Evolutionary conservation across 306 rosid genomes (phyloP).

Genomic region (Sphenostylis stenocarpa): DNA sequence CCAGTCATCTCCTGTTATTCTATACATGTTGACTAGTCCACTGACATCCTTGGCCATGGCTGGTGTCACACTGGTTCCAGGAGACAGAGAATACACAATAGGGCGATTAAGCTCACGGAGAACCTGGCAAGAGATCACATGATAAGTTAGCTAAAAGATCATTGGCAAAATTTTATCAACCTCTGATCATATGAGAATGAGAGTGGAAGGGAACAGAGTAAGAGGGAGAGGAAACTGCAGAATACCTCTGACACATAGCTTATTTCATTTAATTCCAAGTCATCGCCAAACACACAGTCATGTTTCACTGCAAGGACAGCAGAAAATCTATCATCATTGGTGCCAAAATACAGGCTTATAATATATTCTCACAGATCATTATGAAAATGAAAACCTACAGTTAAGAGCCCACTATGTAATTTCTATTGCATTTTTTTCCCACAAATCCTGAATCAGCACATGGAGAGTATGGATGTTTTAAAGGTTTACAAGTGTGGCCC

Average conservation of each 20-base stretch:
- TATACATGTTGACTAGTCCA: slow-evolving; percentile 83
- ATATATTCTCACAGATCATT: background rate
- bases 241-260: slow-evolving; percentile 72
- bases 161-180: slow-evolving; percentile 8
- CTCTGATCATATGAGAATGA: slow-evolving; percentile 1
- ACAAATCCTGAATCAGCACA: background rate
- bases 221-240: slow-evolving; percentile 1
- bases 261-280: slow-evolving; percentile 82
- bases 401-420: background rate
- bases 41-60: slow-evolving; percentile 72
- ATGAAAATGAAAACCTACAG: background rate
- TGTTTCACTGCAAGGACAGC: slow-evolving; percentile 70
- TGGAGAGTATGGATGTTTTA: background rate
- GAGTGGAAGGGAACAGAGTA: background rate
- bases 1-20: slow-evolving; percentile 97
- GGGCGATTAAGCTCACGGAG: slow-evolving; percentile 63
- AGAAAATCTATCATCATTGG: slow-evolving; percentile 29
- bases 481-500: slow-evolving; percentile 1
- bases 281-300: slow-evolving; percentile 94
- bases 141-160: slow-evolving; percentile 7
- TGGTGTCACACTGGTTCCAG: slow-evolving; percentile 81
- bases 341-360: background rate
- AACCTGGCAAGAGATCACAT: slow-evolving; percentile 51
- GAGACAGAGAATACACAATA: slow-evolving; percentile 81
- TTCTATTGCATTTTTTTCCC: background rate